Percentiles rank a stretch among this genome's conserved stretches.
Conservation (phyloP, 2,329 filamentous ascomycete species). For the Penicillium sp. region DNA sequence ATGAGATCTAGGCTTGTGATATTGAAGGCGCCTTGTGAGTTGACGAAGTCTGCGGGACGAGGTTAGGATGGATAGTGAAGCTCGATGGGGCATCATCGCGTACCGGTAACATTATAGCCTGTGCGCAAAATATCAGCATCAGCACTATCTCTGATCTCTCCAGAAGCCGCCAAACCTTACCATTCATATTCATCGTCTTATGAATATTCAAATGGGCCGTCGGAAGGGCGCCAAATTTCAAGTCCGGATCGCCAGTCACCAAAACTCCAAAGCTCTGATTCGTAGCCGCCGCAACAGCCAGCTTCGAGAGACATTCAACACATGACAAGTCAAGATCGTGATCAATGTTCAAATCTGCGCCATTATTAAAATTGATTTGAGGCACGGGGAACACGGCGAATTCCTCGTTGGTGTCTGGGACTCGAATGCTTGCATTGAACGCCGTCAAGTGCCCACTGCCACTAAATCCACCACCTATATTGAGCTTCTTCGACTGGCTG, state of each 20-base stretch:
- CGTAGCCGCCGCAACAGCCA: conserved; percentile 27
- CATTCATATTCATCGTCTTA: conserved; percentile 32
- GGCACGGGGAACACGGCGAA: conserved; percentile 31
- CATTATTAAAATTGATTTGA: conserved; percentile 25
- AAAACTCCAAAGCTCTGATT: conserved; percentile 28
- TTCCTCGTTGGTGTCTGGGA: conserved; percentile 19
- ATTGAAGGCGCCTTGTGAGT: conserved; percentile 29
- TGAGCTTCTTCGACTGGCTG: conserved; percentile 27
- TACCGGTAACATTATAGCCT: conserved; percentile 36
- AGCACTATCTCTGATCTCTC: not conserved
- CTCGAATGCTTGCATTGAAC: conserved; percentile 32
- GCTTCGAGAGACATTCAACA: conserved; percentile 32
- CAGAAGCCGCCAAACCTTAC: conserved; percentile 11
- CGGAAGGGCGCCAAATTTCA: conserved; percentile 31
- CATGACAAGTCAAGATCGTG: conserved; percentile 35
- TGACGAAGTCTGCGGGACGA: conserved; percentile 28
- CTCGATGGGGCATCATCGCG: not conserved
- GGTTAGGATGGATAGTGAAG: not conserved
- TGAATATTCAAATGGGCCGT: conserved; percentile 35
- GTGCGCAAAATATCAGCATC: not conserved
- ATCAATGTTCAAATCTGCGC: conserved; percentile 28
- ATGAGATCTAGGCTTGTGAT: conserved; percentile 31
- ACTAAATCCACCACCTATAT: conserved; percentile 29
- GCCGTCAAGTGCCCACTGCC: conserved; percentile 32
- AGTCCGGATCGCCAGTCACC: conserved; percentile 28